Conservation (phyloP, 2,329 filamentous ascomycete species). For the Orbilia oligospora region DNA sequence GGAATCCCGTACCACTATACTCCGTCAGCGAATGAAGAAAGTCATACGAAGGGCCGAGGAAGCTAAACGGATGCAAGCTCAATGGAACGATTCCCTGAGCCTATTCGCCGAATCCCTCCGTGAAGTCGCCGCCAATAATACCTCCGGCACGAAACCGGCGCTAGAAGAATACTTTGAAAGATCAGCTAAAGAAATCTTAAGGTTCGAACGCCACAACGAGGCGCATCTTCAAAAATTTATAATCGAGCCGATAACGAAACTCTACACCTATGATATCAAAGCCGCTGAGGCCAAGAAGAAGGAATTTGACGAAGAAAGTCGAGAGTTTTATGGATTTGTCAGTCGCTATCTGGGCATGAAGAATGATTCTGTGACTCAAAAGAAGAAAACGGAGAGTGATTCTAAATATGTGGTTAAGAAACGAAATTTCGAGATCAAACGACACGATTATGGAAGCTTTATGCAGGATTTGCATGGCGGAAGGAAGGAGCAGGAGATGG, state of each 20-base stretch:
- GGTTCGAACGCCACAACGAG: slow-evolving; percentile 88
- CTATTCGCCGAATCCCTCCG: slow-evolving; percentile 87
- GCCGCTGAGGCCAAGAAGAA: slow-evolving; percentile 96
- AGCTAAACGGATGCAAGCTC: slow-evolving; percentile 81
- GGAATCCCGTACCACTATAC: slow-evolving; percentile 95
- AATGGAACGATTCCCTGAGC: slow-evolving; percentile 87
- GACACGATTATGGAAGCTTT: slow-evolving; percentile 98
- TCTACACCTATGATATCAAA: slow-evolving; percentile 97
- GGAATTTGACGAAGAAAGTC: slow-evolving; percentile 98
- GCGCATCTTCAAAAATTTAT: slow-evolving; percentile 89
- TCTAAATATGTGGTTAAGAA: slow-evolving; percentile 96
- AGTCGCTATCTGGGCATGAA: slow-evolving; percentile 95
- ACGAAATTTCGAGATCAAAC: slow-evolving; percentile 94
- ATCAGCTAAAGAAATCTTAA: slow-evolving; percentile 89
- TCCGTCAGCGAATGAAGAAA: slow-evolving; percentile 95
- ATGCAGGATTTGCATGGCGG: slow-evolving; percentile 99
- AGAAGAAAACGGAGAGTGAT: slow-evolving; percentile 94
- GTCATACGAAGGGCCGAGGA: slow-evolving; percentile 94
- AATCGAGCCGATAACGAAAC: slow-evolving; percentile 90
- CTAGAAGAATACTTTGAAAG: slow-evolving; percentile 99
- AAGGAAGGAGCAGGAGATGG: slow-evolving; percentile 96
- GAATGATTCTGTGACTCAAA: slow-evolving; percentile 95
- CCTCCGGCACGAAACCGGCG: slow-evolving; percentile 95
- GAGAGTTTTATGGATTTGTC: slow-evolving; percentile 97
- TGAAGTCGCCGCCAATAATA: slow-evolving; percentile 85